A percentile compares a stretch with the other conserved stretches of the same genome.
Conservation (phyloP, 192 early-diverging fungal species). For the Pilobolus umbonatus region DNA sequence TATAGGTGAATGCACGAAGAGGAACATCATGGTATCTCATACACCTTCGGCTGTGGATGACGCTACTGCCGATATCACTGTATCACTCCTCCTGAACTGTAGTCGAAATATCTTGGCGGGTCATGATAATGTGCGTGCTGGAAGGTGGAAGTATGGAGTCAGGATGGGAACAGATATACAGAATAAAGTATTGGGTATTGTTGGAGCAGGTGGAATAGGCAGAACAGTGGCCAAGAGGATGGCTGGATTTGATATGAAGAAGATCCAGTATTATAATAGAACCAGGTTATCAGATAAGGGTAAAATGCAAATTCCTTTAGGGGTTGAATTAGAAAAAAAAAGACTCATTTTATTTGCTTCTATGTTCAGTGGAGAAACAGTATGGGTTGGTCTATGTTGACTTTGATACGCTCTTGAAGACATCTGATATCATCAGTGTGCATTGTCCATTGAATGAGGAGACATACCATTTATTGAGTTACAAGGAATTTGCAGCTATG, state of each 20-base stretch:
- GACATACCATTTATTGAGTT: constrained; percentile 38
- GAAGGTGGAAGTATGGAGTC: constrained; percentile 31
- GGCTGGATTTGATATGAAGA: constrained; percentile 42
- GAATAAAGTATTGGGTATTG: constrained; percentile 38
- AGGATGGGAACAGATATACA: constrained; percentile 36
- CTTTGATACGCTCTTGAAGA: constrained; percentile 45
- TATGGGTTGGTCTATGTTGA: constrained; percentile 41
- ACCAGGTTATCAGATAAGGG: constrained; percentile 34
- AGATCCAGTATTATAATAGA: constrained; percentile 45
- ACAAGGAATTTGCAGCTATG: constrained; percentile 44
- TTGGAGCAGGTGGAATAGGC: constrained; percentile 50
- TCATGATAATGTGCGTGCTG: constrained; percentile 33
- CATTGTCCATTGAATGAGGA: constrained; percentile 38
- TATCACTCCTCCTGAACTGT: constrained; percentile 44
- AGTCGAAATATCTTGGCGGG: constrained; percentile 37
- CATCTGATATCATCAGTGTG: constrained; percentile 47
- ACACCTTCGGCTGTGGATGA: constrained; percentile 38
- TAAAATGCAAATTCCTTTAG: constrained; percentile 7
- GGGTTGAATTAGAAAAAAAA: neutral
- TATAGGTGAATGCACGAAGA: constrained; percentile 24
- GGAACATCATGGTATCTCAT: constrained; percentile 39
- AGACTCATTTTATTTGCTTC: neutral
- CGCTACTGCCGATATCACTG: constrained; percentile 43
- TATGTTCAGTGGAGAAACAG: constrained; percentile 37
- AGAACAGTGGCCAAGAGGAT: constrained; percentile 48